These are phyloP conservation scores for Plasmodiophora brassicae DNA, from an alignment of 208 protist species.

Conservation along the genomic window DNA sequence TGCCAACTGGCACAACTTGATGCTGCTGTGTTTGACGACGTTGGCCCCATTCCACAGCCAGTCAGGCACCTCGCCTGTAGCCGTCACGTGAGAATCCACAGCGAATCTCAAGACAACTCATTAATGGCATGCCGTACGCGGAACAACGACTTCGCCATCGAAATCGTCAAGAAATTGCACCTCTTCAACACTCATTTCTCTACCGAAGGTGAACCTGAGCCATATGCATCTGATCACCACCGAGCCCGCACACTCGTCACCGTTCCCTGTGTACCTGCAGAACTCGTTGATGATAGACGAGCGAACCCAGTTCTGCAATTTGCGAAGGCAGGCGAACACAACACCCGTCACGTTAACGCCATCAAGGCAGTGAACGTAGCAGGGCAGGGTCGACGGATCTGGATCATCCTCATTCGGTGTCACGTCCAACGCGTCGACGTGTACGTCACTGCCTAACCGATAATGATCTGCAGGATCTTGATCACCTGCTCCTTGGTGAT, in stretches of 20 bases:
- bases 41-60: neutral
- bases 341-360: slow-evolving; percentile 43
- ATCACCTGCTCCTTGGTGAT: neutral
- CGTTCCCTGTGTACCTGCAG: slow-evolving; percentile 31
- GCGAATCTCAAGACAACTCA: too few relatives aligned
- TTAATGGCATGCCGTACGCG: neutral
- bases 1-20: neutral
- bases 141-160: slow-evolving; percentile 23
- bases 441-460: too few relatives aligned
- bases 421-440: too few relatives aligned
- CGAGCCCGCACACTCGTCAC: neutral
- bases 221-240: neutral
- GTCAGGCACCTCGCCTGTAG: neutral
- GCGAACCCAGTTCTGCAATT: slow-evolving; percentile 42
- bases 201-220: neutral
- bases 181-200: slow-evolving; percentile 5
- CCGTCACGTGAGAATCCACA: neutral
- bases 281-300: slow-evolving; percentile 37
- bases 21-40: slow-evolving; percentile 6
- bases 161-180: neutral
- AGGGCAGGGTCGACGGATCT: neutral
- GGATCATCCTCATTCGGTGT: too few relatives aligned
- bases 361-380: slow-evolving; percentile 55
- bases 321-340: slow-evolving; percentile 46
- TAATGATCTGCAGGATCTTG: too few relatives aligned